Base-by-base conservation (phyloP, 192 early-diverging fungal genomes). In the Coemansia sp. region DNA sequence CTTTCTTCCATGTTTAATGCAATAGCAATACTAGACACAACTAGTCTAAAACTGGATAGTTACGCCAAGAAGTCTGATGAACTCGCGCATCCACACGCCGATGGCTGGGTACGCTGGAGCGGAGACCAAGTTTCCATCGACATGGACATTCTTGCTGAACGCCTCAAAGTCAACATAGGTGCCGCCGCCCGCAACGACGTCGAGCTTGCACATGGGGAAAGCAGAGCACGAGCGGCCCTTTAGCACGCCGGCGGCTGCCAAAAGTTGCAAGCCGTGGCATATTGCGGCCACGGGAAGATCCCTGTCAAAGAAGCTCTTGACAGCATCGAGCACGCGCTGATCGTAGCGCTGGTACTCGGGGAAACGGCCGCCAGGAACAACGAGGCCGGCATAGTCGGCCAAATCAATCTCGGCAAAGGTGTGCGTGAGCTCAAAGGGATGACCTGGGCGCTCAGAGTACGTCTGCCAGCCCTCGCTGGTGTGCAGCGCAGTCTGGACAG, bases 301-400 rank as follows among this genome's bases (percentile, higher is more conserved):
- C 9, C 27, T 47, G 26, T 27, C 56, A 61, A 82, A 81, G 50
- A 83, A 83, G 40, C 69, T 32, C 27, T 53, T 65, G 42, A 73
- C 66, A 11, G 78, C 25, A n/a, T 62, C 65, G n/a, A 83, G 63
- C 13, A 83, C 78, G 3, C 60, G 52, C 14, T 65, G 53, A 56
- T 83, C 61, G 18, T 80, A 56, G 45, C 82, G 72, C 59, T 75
- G 63, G 60, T 80, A 83, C 70, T 83, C 77, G 51, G 80, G 81
- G 46, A 65, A 73, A 9, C 79, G 62, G 42, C 79, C 81, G 18
- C 81, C 79, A 31, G 79, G 79, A n/a, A 81, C 57, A 13, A 73
- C 43, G 4, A 83, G 69, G 2, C 81, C 81, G n/a, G 65, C 80
- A 35, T 83, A 83, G 17, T 80, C 70, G 18, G 19, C 52, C 15